Evolutionary conservation across 2,329 filamentous ascomycete species (phyloP).

Genomic region (Leptodontidium sp.): DNA sequence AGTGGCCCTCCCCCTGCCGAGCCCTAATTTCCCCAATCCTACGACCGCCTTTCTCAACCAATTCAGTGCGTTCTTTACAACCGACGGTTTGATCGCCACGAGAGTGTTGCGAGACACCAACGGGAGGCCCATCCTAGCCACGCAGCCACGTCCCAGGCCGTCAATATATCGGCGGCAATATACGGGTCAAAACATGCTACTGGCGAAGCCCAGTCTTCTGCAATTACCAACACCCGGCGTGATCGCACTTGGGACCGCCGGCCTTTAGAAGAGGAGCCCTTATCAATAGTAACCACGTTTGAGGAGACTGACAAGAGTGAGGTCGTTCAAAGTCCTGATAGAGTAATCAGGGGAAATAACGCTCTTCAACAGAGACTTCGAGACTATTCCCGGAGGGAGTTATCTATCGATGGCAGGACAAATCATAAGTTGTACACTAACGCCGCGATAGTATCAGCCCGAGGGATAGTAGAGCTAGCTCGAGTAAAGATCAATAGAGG

Average conservation of each 20-base stretch:
- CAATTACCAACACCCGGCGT: not conserved
- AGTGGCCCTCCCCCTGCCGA: conserved; percentile 6
- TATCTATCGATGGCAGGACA: conserved; percentile 9
- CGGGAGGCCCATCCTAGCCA: conserved; percentile 2
- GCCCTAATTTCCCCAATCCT: conserved; percentile 19
- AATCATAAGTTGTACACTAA: conserved; percentile 27
- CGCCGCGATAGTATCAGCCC: conserved; percentile 11
- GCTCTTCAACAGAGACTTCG: conserved; percentile 16
- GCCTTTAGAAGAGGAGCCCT: conserved; percentile 14
- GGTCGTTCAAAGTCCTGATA: conserved; percentile 9
- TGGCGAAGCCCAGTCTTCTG: not conserved
- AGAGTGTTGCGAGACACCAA: not conserved
- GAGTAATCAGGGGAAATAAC: conserved; percentile 9
- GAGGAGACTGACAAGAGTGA: not conserved
- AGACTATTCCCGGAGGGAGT: conserved; percentile 18
- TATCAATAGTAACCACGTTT: conserved; percentile 1
- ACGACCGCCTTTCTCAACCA: not conserved
- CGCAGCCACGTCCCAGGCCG: not conserved
- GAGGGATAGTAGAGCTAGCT: conserved; percentile 9
- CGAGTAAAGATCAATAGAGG: conserved; percentile 18
- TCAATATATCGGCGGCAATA: too few relatives aligned
- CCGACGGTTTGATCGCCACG: not conserved
- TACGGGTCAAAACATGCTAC: too few relatives aligned
- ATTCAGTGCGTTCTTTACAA: conserved; percentile 3
- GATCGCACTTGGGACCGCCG: not conserved